Base-by-base conservation (phyloP, 2,329 filamentous ascomycete genomes). In the Penicillium nordicum region DNA sequence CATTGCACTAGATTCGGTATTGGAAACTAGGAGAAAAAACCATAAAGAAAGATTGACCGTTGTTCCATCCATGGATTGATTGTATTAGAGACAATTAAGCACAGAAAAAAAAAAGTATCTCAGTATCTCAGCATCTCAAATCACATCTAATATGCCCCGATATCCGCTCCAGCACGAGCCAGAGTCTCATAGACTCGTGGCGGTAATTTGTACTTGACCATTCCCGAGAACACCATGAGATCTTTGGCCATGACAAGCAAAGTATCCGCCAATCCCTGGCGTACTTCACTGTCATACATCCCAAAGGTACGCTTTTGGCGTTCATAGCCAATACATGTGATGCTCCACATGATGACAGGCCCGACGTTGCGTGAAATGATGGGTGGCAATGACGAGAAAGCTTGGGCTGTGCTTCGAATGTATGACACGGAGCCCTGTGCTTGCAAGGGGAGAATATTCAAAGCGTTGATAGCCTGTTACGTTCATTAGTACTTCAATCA, bases 331-430 rank as follows among this genome's bases (percentile, higher is more conserved):
- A 92, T 95, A 76, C 89, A 92, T 41, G 88, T 83, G 63, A 99
- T 90, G 48, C 91, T 91, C 94, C 94, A 97, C 78, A 96, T 88
- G 61, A 99, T 83, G 60, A 97, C 81, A 73, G 93, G 91, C 18
- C 93, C 93, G 66, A 97, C 87, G 68, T 94, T 96, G 71, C 90
- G 87, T 3, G 92, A 88, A 40, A 99, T 89, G 8, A 92, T 85
- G 63, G 90, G 85, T 4, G 91, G 84, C 40, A 96, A 82, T 1
- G 83, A 81, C 16, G 90, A 84, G 76, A 99, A 97, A 59, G 87
- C 88, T 66, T 90, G 86, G 1, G 93, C 92, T 58, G 87, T 87
- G 62, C 82, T 82, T 61, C 94, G 90, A 75, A 99, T 93, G 47
- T 81, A 83, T 66, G 85, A 83, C 56, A 94, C 85, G 68, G 93